Evolutionary conservation across 108 stramenopile species (phyloP), one percentile per base, ranked within the genome.

Genomic region (Pseudonitzschia pungens): DNA sequence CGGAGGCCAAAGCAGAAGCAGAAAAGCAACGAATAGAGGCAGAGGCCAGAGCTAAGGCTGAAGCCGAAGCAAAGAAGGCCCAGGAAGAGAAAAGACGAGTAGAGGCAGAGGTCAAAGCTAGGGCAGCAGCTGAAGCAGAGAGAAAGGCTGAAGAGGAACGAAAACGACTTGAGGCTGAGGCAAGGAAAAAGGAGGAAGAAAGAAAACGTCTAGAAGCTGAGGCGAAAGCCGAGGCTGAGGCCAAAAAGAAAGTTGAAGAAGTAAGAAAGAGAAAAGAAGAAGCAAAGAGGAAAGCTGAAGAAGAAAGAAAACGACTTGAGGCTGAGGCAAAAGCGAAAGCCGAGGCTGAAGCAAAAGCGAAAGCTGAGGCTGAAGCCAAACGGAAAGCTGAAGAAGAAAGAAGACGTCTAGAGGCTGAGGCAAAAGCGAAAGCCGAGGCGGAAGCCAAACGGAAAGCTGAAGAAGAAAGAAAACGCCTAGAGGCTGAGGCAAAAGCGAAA

Each of bases 211-310:
- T 21, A 2, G 24, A 54, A 54, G 53, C 53, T 7, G 53, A 54
- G 53, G 60, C 6, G 4, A 24, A 62, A n/a, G n/a, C n/a, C n/a
- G n/a, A n/a, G n/a, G n/a, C n/a, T n/a, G 53, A 54, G 53, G 60
- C 6, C 8, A 24, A 62, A 20, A 36, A 7, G 5, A 65, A 65
- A 18, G 64, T 40, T 41, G 64, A 65, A 22, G 64, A 65, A 24
- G 64, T 42, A 18, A 33, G 64, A 42, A 41, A 24, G 1, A 14
- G 36, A 65, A 18, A 51, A 20, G 60, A 20, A 27, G 60, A 28
- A 62, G 60, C 60, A 24, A 62, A 44, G 31, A 36, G 21, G 5
- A 65, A 65, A 18, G 64, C 64, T 41, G 64, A 65, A 22, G 64
- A 65, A 24, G 64, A 65, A 18, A 33, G 64, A 42, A 41, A 24